phyloP scores from a whole-genome alignment of 2,329 filamentous ascomycete genomes.

The Stagonosporopsis cucurbitacearum region DNA sequence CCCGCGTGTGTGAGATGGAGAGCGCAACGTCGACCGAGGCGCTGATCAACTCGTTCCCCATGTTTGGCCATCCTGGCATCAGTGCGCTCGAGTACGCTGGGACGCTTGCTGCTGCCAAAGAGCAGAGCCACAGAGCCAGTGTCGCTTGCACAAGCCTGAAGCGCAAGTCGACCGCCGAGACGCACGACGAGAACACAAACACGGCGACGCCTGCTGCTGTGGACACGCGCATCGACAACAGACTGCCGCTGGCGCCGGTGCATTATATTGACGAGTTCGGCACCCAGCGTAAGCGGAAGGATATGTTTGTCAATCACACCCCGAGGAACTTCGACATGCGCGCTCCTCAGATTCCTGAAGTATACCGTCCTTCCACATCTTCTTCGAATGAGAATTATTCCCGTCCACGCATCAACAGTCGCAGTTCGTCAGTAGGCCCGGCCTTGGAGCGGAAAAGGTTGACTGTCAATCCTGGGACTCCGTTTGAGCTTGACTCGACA shows the following conservation, averaged over 20 bases:
- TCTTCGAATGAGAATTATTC: slow-evolving; percentile 32
- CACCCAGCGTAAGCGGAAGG: slow-evolving; percentile 34
- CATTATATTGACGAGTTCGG: slow-evolving; percentile 31
- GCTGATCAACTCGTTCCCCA: slow-evolving; percentile 34
- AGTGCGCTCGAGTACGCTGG: slow-evolving; percentile 44
- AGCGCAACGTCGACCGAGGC: slow-evolving; percentile 27
- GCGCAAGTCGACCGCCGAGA: slow-evolving; percentile 27
- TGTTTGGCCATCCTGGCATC: slow-evolving; percentile 45
- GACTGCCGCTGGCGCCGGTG: slow-evolving; percentile 19
- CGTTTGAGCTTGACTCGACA: slow-evolving; percentile 28
- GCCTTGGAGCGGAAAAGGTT: slow-evolving; percentile 12
- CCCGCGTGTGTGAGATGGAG: slow-evolving; percentile 24
- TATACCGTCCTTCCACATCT: slow-evolving; percentile 24
- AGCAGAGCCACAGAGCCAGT: slow-evolving; percentile 23
- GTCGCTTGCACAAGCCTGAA: slow-evolving; percentile 28
- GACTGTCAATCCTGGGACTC: slow-evolving; percentile 18
- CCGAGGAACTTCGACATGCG: slow-evolving; percentile 39
- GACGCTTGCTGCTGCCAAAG: slow-evolving; percentile 21
- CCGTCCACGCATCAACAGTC: slow-evolving; percentile 26
- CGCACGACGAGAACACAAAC: slow-evolving; percentile 27
- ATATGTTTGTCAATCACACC: slow-evolving; percentile 46
- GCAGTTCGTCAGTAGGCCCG: slow-evolving; percentile 23
- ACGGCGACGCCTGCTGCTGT: slow-evolving; percentile 22
- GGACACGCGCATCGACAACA: slow-evolving; percentile 13
- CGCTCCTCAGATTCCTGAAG: slow-evolving; percentile 24